Base-by-base conservation (phyloP, 2,329 filamentous ascomycete genomes). In the Ophiocordyceps camponoti-floridani region DNA sequence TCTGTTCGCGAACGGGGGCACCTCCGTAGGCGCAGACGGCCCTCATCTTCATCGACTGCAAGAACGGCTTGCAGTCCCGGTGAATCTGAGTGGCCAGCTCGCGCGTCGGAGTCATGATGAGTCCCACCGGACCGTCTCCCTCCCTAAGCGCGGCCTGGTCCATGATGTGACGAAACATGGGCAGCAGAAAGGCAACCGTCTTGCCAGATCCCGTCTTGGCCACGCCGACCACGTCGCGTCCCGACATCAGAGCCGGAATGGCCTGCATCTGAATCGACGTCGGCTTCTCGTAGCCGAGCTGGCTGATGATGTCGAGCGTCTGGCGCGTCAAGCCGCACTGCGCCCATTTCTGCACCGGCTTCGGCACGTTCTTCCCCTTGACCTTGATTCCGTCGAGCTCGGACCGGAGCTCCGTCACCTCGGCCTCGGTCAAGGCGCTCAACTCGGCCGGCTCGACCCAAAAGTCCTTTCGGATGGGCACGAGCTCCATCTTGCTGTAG, bases 141-240 rank as follows among this genome's bases (percentile, higher is more conserved):
- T 83, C 78, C 54, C 83, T 84, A 16, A 95, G 67, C 0, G 83
- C 79, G 43, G 78, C 72, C 58, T 98, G 91, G 56, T 96, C 91
- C 62, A 89, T 91, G 65, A 96, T 94, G 59, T 98, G 91, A 46
- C 91, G 79, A 60, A 98, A 95, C 86, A 96, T 95, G 35, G 91
- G 91, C 41, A 98, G 73, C 28, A 94, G 66, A 58, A 96, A 98
- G 6, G 91, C 33, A n/a, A 37, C 14, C 11, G 91, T 98, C 67
- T 98, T 98, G 59, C 91, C 91, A 26, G 91, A 96, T 5, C 91
- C 91, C 26, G 91, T 98, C 67, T 96, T 96, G 16, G 91, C 91
- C 44, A 98, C 87, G 51, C 88, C 91, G 50, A 98, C 86, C 35
- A 95, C 84, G 66, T 98, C 91, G 52, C 87, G 78, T 10, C 91